Conservation (phyloP, 257 asterid species). For the Petunia axillaris region DNA sequence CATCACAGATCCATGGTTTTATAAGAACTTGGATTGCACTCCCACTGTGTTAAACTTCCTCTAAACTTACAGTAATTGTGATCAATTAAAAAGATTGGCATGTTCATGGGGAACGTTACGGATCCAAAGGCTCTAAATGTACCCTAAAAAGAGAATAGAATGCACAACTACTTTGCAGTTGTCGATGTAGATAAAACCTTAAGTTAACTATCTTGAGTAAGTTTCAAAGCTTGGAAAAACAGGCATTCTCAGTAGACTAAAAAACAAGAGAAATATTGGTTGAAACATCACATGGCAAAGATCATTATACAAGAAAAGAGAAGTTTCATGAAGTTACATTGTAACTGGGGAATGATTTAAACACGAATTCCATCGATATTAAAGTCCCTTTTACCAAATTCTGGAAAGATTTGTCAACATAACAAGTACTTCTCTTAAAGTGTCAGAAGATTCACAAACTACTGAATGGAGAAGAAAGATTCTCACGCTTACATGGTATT, state of each 20-base stretch:
- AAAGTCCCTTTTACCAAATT: not conserved
- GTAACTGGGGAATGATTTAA: not conserved
- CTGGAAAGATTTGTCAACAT: not conserved
- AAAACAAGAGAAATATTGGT: not conserved
- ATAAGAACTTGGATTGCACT: not conserved
- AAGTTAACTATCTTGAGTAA: not conserved
- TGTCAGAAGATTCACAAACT: not conserved
- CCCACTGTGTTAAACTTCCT: not conserved
- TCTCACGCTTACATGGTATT: constrained; percentile 58
- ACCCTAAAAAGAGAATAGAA: not conserved
- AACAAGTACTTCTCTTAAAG: not conserved
- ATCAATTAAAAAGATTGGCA: not conserved
- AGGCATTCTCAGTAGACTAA: not conserved
- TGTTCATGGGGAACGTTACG: not conserved
- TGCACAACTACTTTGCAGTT: not conserved
- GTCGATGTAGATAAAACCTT: not conserved
- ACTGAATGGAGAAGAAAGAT: constrained; percentile 25
- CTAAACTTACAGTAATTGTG: not conserved
- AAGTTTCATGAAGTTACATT: not conserved
- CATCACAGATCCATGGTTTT: not conserved
- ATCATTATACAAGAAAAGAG: not conserved
- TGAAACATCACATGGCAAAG: not conserved
- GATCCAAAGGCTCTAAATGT: not conserved
- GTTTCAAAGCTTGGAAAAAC: not conserved
- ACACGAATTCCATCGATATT: not conserved